phyloP scores from a whole-genome alignment of 2,329 filamentous ascomycete species.

The Monosporascus sp. region DNA sequence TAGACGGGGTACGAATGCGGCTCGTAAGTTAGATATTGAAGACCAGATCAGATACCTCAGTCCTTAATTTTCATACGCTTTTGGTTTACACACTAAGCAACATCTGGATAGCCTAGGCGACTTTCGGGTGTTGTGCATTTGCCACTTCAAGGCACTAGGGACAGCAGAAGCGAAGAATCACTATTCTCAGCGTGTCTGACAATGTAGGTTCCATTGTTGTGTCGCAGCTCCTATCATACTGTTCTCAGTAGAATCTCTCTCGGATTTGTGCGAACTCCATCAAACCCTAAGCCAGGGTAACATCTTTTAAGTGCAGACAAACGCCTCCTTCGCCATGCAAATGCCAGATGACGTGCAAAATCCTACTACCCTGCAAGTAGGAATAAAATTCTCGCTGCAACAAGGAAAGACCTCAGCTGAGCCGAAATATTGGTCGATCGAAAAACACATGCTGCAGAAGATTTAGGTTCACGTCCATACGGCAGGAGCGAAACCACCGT shows the following conservation, averaged over 20 bases:
- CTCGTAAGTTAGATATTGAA: background rate
- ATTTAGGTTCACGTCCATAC: too few species aligned
- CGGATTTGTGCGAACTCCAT: slow-evolving; percentile 5
- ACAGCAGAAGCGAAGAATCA: too few species aligned
- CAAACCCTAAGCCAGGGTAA: slow-evolving; percentile 7
- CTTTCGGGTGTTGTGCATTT: too few species aligned
- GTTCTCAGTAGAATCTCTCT: slow-evolving; percentile 2
- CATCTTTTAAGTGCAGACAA: slow-evolving; percentile 9
- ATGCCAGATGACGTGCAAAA: slow-evolving; percentile 16
- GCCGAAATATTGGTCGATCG: too few species aligned
- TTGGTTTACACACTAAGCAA: too few species aligned
- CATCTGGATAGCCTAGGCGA: too few species aligned
- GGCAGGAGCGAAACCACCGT: too few species aligned
- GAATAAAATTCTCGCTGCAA: too few species aligned
- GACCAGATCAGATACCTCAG: background rate
- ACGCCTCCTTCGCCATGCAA: slow-evolving; percentile 28
- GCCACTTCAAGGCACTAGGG: too few species aligned
- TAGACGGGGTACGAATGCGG: background rate
- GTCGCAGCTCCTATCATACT: background rate
- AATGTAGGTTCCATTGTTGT: background rate
- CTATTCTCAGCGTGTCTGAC: background rate
- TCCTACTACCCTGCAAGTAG: too few species aligned
- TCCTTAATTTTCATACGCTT: background rate
- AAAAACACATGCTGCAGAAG: too few species aligned
- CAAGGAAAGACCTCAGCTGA: too few species aligned